Percentiles rank a stretch among this genome's conserved stretches.
Evolutionary conservation across 306 rosid genomes (phyloP).

Genomic region (Acmispon strigosus): DNA sequence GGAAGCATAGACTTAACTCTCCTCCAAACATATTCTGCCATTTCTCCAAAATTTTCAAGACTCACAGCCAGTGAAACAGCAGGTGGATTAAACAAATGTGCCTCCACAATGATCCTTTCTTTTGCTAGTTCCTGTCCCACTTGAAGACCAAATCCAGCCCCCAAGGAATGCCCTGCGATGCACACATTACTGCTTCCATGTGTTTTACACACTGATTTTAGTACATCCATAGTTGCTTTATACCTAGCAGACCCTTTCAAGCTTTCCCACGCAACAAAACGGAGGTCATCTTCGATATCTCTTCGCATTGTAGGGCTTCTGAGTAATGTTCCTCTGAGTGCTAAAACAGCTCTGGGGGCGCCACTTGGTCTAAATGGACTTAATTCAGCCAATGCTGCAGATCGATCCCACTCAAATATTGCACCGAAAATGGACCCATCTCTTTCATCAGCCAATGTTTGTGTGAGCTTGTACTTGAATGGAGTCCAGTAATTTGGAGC

Average conservation of each 20-base stretch:
- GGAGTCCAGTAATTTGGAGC: constrained; percentile 86
- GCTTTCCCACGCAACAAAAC: constrained; percentile 82
- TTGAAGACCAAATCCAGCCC: constrained; percentile 87
- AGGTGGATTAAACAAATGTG: constrained; percentile 91
- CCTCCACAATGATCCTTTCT: constrained; percentile 65
- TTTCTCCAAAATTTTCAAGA: constrained; percentile 52
- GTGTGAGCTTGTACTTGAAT: constrained; percentile 62
- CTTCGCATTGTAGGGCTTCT: constrained; percentile 56
- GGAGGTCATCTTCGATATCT: constrained; percentile 78
- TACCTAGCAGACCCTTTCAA: constrained; percentile 78
- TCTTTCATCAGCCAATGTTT: constrained; percentile 64
- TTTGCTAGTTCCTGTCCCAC: constrained; percentile 76
- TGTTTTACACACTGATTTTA: constrained; percentile 43
- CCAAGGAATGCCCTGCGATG: constrained; percentile 82
- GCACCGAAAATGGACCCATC: constrained; percentile 92
- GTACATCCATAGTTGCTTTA: constrained; percentile 43
- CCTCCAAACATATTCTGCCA: constrained; percentile 60
- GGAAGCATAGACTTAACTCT: constrained; percentile 56
- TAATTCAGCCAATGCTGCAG: constrained; percentile 55
- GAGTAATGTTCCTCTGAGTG: constrained; percentile 80
- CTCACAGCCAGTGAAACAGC: constrained; percentile 75
- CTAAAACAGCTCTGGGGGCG: constrained; percentile 75
- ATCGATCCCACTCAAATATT: constrained; percentile 76
- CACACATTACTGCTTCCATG: constrained; percentile 66
- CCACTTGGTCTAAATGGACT: constrained; percentile 63